Base-by-base conservation (phyloP, 768 basidiomycete species). In the Boletellus ananas region DNA sequence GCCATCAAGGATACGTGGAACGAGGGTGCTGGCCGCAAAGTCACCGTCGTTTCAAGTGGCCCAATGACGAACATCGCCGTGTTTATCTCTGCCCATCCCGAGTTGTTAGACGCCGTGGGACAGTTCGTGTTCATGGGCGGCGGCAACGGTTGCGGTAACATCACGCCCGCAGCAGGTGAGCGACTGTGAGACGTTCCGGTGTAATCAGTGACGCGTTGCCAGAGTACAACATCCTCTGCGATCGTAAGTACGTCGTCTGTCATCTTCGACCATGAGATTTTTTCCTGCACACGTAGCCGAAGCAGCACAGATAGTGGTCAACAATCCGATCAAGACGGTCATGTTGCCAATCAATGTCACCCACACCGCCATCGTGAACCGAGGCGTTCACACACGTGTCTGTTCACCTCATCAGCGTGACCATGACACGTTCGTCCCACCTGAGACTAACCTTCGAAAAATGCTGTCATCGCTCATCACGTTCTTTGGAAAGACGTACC, bases 291-390 rank as follows among this genome's bases (percentile, higher is more conserved):
- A 21, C 23, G 21, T 55, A 90, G 87, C 89, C 8, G 88, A 93
- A 63, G 88, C 92, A 3, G 78, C 85, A 2, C 85, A 90, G 58
- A 90, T 94, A 45, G 87, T 94, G 11, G 66, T 92, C 38, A 75
- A 91, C 59, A 76, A 74, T 6, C 83, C 87, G 3, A 72, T 89
- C 7, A 84, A 80, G 70, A 80, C 72, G 25, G 69, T 72, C 14
- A 91, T 91, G 90, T 80, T 92, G 23, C 89, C 90, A 0, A 78
- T 95, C 57, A 94, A 95, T 60, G 86, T 93, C 16, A 90, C 92
- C 3, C 93, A 94, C 64, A 85, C 80, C 1, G 89, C 87, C 3
- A 87, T 94, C 54, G 84, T 89, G 38, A 85, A 81, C 3, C 62
- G 69, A 18, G 59, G 66, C 10, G 69, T 84, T 29, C 85, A 84